Evolutionary conservation across 2,329 filamentous ascomycete species (phyloP).

Genomic region (Fusarium pilosicola): DNA sequence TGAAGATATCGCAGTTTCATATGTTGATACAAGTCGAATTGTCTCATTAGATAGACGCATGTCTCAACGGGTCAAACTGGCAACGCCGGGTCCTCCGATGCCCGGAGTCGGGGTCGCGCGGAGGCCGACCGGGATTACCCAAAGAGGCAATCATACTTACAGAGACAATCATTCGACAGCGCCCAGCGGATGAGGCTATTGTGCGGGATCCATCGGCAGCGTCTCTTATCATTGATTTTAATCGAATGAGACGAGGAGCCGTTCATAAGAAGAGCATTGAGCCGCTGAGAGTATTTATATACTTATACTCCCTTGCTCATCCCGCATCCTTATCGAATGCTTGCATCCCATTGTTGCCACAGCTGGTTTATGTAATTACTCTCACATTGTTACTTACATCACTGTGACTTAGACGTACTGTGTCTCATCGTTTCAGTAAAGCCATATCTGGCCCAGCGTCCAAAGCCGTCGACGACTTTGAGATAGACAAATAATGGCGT

Average conservation of each 20-base stretch:
- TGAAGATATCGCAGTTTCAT: neutral
- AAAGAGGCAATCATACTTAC: slow-evolving; percentile 24
- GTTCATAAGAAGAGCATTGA: slow-evolving; percentile 1
- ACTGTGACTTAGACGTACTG: neutral
- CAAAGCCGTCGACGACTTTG: neutral
- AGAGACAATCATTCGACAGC: slow-evolving; percentile 31
- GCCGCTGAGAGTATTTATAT: neutral
- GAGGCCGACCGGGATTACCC: slow-evolving; percentile 38
- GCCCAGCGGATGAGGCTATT: slow-evolving; percentile 34
- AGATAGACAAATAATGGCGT: slow-evolving; percentile 15
- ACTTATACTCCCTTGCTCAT: neutral
- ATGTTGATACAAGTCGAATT: neutral
- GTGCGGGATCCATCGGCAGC: slow-evolving; percentile 36
- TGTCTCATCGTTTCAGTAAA: neutral
- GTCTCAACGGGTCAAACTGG: neutral
- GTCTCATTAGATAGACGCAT: neutral
- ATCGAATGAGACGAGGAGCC: slow-evolving; percentile 10
- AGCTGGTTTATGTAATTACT: neutral
- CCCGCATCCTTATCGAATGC: neutral
- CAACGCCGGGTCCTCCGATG: slow-evolving; percentile 29
- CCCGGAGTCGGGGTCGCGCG: slow-evolving; percentile 35
- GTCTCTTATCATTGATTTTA: neutral
- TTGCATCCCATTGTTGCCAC: neutral
- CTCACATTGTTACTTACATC: neutral
- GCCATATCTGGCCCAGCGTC: no score